Evolutionary conservation across 2,329 filamentous ascomycete species (phyloP).

Genomic region (Nothomitra cinnamomea): DNA sequence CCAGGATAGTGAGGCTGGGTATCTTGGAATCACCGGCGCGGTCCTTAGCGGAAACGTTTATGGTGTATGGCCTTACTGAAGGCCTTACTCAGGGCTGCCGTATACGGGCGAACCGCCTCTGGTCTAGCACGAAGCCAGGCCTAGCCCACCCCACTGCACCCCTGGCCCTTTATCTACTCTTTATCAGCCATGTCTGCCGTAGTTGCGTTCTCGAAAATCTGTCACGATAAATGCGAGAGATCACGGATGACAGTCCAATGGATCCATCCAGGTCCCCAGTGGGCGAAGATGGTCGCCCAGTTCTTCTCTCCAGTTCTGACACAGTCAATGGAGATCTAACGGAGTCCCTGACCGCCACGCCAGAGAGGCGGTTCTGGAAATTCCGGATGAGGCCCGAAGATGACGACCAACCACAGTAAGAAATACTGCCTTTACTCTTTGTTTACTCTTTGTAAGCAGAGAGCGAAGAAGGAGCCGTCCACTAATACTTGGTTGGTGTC

Average conservation of each 20-base stretch:
- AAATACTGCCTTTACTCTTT: not conserved
- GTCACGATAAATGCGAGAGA: too few species aligned
- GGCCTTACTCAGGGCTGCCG: too few species aligned
- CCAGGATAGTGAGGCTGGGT: too few species aligned
- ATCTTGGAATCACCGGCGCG: too few species aligned
- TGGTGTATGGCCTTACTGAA: too few species aligned
- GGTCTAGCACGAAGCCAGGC: not conserved
- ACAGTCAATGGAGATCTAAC: not conserved
- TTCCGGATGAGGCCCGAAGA: slow-evolving; percentile 20
- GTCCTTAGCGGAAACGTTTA: too few species aligned
- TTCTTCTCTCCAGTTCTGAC: too few species aligned
- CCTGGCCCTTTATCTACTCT: not conserved
- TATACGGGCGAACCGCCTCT: not conserved
- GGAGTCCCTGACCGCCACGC: not conserved
- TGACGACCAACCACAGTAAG: slow-evolving; percentile 24
- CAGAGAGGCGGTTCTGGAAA: not conserved
- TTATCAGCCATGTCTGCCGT: not conserved
- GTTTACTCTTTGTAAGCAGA: too few species aligned
- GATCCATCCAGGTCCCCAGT: too few species aligned
- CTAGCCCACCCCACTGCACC: not conserved
- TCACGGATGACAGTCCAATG: too few species aligned
- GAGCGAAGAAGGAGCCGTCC: too few species aligned
- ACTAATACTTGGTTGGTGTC: not conserved
- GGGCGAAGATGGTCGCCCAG: too few species aligned
- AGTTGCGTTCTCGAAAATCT: not conserved